Evolutionary conservation across 441 rosid species (phyloP), one percentile per base, ranked within the genome.

Genomic region (Theobroma grandiflorum): DNA sequence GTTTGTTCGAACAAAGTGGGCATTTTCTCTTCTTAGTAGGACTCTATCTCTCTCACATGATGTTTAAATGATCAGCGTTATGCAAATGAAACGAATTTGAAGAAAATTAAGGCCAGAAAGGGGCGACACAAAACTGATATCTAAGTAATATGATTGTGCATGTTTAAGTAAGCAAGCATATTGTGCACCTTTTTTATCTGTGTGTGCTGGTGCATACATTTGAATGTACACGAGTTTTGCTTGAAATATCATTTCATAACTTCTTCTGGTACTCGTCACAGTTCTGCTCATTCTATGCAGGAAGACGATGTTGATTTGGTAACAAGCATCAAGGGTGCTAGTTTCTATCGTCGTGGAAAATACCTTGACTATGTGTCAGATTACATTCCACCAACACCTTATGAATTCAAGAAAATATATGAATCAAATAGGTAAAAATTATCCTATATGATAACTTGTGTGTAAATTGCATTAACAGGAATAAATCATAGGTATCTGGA

Each of bases 11-110:
- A 63, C 90, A 88, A 77, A 86, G 79, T 57, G 92, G 94, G 35
- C 99, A 94, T 88, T 92, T 88, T 83, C 91, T 94, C 69, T 90
- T 96, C 86, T 86, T 96, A 94, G 99, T 96, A 86, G 74, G 86
- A 74, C 61, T 75, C 79, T 66, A 22, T 79, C 84, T 20, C 75
- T 16, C 64, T 55, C 37, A 14, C 52, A 15, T 9, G n/a, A 10
- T 8, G 16, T 35, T 6, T 59, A 59, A 61, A 8, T 75, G 62
- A 62, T 59, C 15, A 43, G 11, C 20, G 4, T 1, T 9, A 76
- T 76, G 79, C 20, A 47, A 49, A 63, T 76, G 72, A 35, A 18
- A 63, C 64, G 72, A 35, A 18, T 47, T 63, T 26, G 61, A 63
- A 20, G 64, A 53, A 67, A 52, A n/a, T 37, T 55, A 53, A 4